These are phyloP conservation scores for Carex sylvatica DNA, from an alignment of 202 grass and related monocot genomes.

Conservation along the genomic window DNA sequence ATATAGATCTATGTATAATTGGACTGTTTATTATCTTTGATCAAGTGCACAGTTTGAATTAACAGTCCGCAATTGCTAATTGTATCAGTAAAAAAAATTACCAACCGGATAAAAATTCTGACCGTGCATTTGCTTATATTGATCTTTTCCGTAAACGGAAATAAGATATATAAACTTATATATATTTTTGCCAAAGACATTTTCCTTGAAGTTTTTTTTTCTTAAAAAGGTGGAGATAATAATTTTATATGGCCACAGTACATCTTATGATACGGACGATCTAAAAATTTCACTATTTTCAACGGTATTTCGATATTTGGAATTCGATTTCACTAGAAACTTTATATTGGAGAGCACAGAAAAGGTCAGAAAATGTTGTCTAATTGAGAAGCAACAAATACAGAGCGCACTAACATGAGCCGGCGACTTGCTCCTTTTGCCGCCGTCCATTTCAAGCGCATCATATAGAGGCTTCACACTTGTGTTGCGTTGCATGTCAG, in stretches of 20 bases:
- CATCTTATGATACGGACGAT: background rate
- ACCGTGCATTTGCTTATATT: too few species aligned
- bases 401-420: conserved; percentile 2
- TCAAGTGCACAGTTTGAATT: too few species aligned
- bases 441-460: background rate
- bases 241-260: background rate
- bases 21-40: too few species aligned
- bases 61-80: too few species aligned
- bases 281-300: background rate
- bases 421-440: background rate
- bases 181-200: too few species aligned
- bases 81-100: too few species aligned
- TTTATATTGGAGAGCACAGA: background rate
- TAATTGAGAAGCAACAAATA: background rate
- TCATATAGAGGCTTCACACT: background rate
- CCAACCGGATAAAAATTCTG: too few species aligned
- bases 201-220: too few species aligned
- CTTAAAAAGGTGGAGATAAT: background rate
- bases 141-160: too few species aligned
- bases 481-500: too few species aligned
- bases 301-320: background rate
- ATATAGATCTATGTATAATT: too few species aligned
- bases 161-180: too few species aligned
- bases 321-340: background rate
- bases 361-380: background rate